Evolutionary conservation across 805 yeast genomes (phyloP).

Genomic region (Zygoascus flipseniorum): DNA sequence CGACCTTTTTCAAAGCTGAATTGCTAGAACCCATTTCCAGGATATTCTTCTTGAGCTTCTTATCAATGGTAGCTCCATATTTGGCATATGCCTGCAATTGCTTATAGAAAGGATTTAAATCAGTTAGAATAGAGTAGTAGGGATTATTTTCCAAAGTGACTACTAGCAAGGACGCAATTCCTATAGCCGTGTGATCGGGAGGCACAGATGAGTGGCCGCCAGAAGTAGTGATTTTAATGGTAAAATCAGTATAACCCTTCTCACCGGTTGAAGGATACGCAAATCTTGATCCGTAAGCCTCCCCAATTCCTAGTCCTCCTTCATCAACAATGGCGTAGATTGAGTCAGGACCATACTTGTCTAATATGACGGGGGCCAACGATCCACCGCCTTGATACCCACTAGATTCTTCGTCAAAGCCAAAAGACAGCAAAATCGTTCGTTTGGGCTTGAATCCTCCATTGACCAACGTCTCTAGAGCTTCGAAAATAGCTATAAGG

Average conservation of each 20-base stretch:
- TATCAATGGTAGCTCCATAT: slow-evolving; percentile 31
- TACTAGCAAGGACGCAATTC: slow-evolving; percentile 55
- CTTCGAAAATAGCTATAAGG: slow-evolving; percentile 56
- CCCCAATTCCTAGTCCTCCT: slow-evolving; percentile 39
- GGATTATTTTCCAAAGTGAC: slow-evolving; percentile 51
- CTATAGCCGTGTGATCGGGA: slow-evolving; percentile 75
- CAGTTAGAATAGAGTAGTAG: slow-evolving; percentile 38
- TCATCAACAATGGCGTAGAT: slow-evolving; percentile 63
- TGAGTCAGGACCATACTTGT: slow-evolving; percentile 52
- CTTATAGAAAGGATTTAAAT: slow-evolving; percentile 51
- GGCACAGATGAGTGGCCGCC: slow-evolving; percentile 81
- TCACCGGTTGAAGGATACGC: slow-evolving; percentile 53
- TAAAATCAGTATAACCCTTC: slow-evolving; percentile 49
- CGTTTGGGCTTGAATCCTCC: slow-evolving; percentile 53
- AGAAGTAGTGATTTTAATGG: slow-evolving; percentile 44
- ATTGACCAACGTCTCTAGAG: slow-evolving; percentile 46
- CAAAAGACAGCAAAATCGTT: slow-evolving; percentile 56
- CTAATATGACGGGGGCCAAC: slow-evolving; percentile 39
- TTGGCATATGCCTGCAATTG: slow-evolving; percentile 57
- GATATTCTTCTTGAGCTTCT: slow-evolving; percentile 13
- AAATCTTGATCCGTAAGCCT: slow-evolving; percentile 38
- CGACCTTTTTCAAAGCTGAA: slow-evolving; percentile 1
- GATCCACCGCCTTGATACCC: slow-evolving; percentile 55
- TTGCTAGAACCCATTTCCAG: slow-evolving; percentile 5
- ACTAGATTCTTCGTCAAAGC: slow-evolving; percentile 71